A percentile compares a stretch with the other conserved stretches of the same genome.
Conservation (phyloP, 1,284 basidiomycete species). For the Pseudozyma hubeiensis region DNA sequence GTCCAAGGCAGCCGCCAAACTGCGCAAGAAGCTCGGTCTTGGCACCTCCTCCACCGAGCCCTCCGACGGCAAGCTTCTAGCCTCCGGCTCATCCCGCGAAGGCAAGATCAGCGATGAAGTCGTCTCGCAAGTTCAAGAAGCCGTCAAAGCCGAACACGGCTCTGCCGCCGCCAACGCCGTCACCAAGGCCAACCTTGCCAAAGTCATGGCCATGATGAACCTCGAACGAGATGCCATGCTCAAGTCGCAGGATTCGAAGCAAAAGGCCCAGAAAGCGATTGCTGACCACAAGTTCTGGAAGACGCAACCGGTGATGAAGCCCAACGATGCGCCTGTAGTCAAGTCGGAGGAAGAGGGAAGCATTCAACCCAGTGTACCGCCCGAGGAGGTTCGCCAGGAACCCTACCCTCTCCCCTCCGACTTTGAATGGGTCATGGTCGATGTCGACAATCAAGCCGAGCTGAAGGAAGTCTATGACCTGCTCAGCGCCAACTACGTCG, state of each 20-base stretch:
- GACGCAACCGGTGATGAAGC: slow-evolving; percentile 83
- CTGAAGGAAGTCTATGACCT: slow-evolving; percentile 92
- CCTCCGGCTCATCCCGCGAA: slow-evolving; percentile 20
- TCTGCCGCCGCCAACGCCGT: slow-evolving; percentile 48
- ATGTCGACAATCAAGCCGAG: slow-evolving; percentile 81
- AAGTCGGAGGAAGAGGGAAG: slow-evolving; percentile 76
- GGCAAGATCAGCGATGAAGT: slow-evolving; percentile 55
- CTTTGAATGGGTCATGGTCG: slow-evolving; percentile 89
- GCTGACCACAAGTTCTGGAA: slow-evolving; percentile 69
- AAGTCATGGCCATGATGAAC: slow-evolving; percentile 60
- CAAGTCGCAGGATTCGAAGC: slow-evolving; percentile 56
- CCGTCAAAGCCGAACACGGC: slow-evolving; percentile 53
- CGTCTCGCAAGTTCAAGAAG: slow-evolving; percentile 46
- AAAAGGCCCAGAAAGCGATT: slow-evolving; percentile 52
- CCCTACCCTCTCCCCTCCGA: slow-evolving; percentile 89
- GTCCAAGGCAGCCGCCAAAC: slow-evolving; percentile 56
- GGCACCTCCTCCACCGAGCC: slow-evolving; percentile 2
- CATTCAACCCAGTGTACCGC: slow-evolving; percentile 84
- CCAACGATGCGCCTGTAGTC: slow-evolving; percentile 70
- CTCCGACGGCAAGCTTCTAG: slow-evolving; percentile 32
- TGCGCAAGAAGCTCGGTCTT: slow-evolving; percentile 58
- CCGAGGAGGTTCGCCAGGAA: slow-evolving; percentile 84
- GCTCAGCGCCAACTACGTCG: slow-evolving; percentile 92
- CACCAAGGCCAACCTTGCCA: slow-evolving; percentile 52
- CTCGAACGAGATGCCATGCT: slow-evolving; percentile 56